Evolutionary conservation across 345 rosid genomes (phyloP), one percentile per base, ranked within the genome.

Genomic region (Eucalyptus leucophloia): DNA sequence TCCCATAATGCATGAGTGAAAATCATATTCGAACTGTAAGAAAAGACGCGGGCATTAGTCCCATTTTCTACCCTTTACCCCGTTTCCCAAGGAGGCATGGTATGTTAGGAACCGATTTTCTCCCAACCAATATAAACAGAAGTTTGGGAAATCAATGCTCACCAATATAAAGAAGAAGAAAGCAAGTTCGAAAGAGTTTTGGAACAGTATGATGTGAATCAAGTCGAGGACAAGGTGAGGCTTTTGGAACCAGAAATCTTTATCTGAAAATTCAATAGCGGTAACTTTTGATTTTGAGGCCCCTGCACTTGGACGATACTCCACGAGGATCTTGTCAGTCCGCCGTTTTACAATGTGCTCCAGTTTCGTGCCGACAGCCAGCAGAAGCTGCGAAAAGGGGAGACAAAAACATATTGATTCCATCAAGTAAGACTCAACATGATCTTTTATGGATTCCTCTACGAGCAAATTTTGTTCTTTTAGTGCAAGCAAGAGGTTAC

Each of bases 1-100:
- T 83, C 96, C 99, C 98, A 97, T 95, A 72, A 97, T 94, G 93
- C 98, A 97, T 77, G 99, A 98, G 69, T 93, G 89, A 90, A 92
- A 94, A 42, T 95, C 94, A 92, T 95, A 98, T 89, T 97, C 95
- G 34, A 93, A 49, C 99, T 98, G 95, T 89, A 82, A 86, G 62
- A 28, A 51, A 69, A 17, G n/a, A 50, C 5, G 19, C 18, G 11
- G 32, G n/a, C 51, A 37, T 42, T n/a, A 45, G 47, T 26, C 86
- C 37, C 5, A 13, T 24, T 69, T 49, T 18, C 24, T 53, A 7
- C 56, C 56, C 56, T 53, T 53, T 18, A 53, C 56, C 56, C 56
- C 1, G 24, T 3, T 53, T 3, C 2, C 56, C 56, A 53, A 53
- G 56, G 4, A 53, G 56, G 24, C 19, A 53, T 53, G 56, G 83